These are phyloP conservation scores for Stephanodiscus triporus DNA, from an alignment of 108 stramenopile species.

Conservation along the genomic window DNA sequence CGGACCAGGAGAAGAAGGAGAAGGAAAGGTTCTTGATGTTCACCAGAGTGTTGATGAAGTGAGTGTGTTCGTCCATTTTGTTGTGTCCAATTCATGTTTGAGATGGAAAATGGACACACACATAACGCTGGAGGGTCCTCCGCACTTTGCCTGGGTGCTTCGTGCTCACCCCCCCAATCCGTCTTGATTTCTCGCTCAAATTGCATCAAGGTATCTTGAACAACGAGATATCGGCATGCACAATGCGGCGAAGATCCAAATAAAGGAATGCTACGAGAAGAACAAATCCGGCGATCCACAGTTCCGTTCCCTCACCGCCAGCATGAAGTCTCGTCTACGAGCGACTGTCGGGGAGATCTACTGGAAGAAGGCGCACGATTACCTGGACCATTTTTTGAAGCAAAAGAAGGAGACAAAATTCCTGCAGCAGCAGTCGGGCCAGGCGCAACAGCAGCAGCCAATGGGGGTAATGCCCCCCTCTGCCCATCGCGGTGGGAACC, in stretches of 20 bases:
- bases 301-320: constrained; percentile 50
- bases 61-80: constrained; percentile 7
- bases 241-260: constrained; percentile 65
- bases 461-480: constrained; percentile 53
- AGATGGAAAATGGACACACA: not conserved
- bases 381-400: constrained; percentile 55
- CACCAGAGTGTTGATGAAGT: constrained; percentile 83
- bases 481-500: not conserved
- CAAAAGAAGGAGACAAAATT: constrained; percentile 35
- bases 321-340: constrained; percentile 56
- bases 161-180: not conserved
- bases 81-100: not conserved
- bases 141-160: not conserved
- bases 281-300: constrained; percentile 69
- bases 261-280: constrained; percentile 82
- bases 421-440: not conserved
- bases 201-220: constrained; percentile 64
- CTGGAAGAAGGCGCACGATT: constrained; percentile 66
- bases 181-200: not conserved
- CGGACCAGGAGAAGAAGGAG: constrained; percentile 53
- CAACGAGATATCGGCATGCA: constrained; percentile 72
- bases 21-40: constrained; percentile 89
- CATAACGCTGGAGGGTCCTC: not conserved
- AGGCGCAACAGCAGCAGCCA: not conserved
- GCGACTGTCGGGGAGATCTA: constrained; percentile 65